A percentile compares a stretch with the other conserved stretches of the same genome.
These are phyloP conservation scores for Effrenium voratum DNA, from an alignment of 73 alveolate genomes.

Conservation along the genomic window DNA sequence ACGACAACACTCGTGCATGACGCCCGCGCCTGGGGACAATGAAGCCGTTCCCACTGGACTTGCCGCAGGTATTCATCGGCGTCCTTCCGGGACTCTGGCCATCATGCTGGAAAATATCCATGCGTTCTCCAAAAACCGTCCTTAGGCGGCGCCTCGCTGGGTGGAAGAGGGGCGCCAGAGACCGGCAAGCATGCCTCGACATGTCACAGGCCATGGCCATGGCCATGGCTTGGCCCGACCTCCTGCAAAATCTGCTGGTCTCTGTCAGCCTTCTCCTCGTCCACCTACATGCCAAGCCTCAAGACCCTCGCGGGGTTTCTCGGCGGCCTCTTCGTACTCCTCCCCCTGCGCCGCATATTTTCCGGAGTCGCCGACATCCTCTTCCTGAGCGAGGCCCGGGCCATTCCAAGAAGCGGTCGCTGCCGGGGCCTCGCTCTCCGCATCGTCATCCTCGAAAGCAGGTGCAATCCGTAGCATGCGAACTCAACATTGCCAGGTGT, in stretches of 20 bases:
- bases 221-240: neutral
- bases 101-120: neutral
- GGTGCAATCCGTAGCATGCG: no score
- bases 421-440: no score
- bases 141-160: constrained; percentile 85
- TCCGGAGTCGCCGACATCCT: neutral
- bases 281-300: constrained; percentile 29
- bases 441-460: no score
- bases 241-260: constrained; percentile 77
- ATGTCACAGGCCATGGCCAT: neutral
- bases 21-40: constrained; percentile 43
- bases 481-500: no score
- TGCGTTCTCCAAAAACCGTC: neutral
- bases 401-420: no score
- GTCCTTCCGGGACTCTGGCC: neutral
- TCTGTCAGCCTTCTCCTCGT: constrained; percentile 46
- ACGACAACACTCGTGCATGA: neutral
- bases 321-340: neutral
- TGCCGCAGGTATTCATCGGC: constrained; percentile 92
- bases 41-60: constrained; percentile 92
- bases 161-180: constrained; percentile 86
- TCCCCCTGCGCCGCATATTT: neutral
- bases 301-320: neutral
- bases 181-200: constrained; percentile 80
- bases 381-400: neutral